These are phyloP conservation scores for Talaromyces sp. DNA, from an alignment of 2,329 filamentous ascomycete species.

Conservation along the genomic window DNA sequence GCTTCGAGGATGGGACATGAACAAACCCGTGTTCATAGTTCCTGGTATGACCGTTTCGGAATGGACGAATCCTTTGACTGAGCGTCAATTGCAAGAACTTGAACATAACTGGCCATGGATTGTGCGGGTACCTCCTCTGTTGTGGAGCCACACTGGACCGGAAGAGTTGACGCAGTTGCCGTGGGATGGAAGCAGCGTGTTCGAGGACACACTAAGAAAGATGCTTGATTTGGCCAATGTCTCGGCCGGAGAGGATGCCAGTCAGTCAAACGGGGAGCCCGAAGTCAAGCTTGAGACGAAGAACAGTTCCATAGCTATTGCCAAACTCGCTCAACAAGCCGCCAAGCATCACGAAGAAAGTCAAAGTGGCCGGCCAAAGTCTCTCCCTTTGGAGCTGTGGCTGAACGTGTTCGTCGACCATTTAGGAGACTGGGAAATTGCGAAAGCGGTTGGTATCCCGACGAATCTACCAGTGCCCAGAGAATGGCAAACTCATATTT, in stretches of 20 bases:
- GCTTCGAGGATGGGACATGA: conserved; percentile 78
- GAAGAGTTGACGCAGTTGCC: conserved; percentile 48
- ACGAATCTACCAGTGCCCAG: conserved; percentile 69
- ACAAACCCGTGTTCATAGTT: conserved; percentile 78
- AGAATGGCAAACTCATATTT: conserved; percentile 65
- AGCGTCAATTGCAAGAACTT: conserved; percentile 80
- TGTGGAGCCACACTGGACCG: conserved; percentile 71
- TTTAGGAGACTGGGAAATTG: conserved; percentile 85
- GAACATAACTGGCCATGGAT: conserved; percentile 84
- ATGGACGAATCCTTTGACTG: conserved; percentile 88
- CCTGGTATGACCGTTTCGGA: conserved; percentile 85
- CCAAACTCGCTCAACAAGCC: conserved; percentile 14
- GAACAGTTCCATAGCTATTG: conserved; percentile 15
- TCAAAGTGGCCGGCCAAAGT: conserved; percentile 23
- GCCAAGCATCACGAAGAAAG: conserved; percentile 44
- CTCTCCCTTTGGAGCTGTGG: conserved; percentile 82
- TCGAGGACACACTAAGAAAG: conserved; percentile 33
- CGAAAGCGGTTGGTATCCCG: conserved; percentile 74
- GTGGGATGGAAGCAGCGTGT: conserved; percentile 46
- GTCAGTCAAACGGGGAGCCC: background rate
- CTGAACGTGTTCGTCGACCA: conserved; percentile 74
- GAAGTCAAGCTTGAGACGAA: conserved; percentile 15
- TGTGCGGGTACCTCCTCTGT: conserved; percentile 70
- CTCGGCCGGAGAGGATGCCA: background rate
- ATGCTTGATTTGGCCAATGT: conserved; percentile 25